Conservation (phyloP, 2,329 filamentous ascomycete species). For the Penicillium sp. region DNA sequence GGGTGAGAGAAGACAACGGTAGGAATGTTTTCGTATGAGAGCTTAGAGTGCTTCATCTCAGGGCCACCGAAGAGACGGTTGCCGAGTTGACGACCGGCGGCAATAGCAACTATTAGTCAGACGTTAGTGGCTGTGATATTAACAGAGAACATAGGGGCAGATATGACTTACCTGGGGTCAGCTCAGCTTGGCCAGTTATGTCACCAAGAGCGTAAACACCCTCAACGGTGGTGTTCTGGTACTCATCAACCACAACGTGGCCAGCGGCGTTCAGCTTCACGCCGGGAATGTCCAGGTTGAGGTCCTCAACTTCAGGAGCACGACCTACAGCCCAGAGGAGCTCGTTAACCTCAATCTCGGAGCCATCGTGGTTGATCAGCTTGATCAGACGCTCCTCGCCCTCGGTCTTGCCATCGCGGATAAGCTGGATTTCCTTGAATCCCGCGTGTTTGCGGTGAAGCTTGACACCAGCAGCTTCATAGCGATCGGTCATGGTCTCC, state of each 20-base stretch:
- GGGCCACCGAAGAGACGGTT: conserved; percentile 53
- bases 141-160: not conserved
- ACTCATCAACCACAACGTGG: conserved; percentile 51
- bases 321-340: conserved; percentile 54
- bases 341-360: conserved; percentile 50
- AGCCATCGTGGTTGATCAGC: conserved; percentile 45
- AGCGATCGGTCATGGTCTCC: conserved; percentile 53
- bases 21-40: conserved; percentile 54
- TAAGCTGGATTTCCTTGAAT: conserved; percentile 50
- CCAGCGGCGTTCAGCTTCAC: conserved; percentile 44
- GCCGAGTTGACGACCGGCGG: conserved; percentile 52
- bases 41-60: conserved; percentile 45
- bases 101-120: conserved; percentile 48
- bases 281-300: conserved; percentile 45
- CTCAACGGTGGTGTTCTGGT: conserved; percentile 50
- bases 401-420: conserved; percentile 48
- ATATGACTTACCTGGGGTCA: conserved; percentile 49
- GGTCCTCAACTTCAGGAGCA: conserved; percentile 45
- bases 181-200: conserved; percentile 53
- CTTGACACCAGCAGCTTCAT: conserved; percentile 51
- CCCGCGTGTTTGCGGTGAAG: conserved; percentile 50
- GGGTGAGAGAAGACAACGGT: conserved; percentile 57
- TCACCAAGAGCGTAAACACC: conserved; percentile 55
- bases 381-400: conserved; percentile 50
- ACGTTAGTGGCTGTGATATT: not conserved